Evolutionary conservation across 345 rosid genomes (phyloP).

Genomic region (Populus davidiana): DNA sequence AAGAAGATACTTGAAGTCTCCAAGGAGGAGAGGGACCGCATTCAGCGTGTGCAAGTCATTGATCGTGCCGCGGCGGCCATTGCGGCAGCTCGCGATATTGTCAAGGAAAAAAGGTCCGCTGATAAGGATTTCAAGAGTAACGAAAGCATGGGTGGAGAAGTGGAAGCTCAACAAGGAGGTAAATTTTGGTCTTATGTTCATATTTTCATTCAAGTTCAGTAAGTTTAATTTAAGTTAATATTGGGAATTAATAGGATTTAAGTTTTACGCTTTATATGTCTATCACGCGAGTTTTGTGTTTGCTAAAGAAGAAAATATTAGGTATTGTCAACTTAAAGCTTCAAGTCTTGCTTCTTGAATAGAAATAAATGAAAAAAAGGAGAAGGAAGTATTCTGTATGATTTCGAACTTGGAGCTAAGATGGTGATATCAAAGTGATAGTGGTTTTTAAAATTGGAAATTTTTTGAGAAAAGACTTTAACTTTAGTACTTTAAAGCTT

Average conservation of each 20-base stretch:
- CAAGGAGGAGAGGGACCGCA: slow-evolving; percentile 70
- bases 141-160: neutral
- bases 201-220: neutral
- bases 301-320: too few species aligned
- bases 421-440: too few species aligned
- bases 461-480: too few species aligned
- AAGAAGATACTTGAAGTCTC: slow-evolving; percentile 63
- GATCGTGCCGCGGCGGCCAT: slow-evolving; percentile 87
- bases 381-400: neutral
- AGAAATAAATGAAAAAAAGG: too few species aligned
- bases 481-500: too few species aligned
- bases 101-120: slow-evolving; percentile 36
- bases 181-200: neutral
- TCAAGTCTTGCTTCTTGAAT: too few species aligned
- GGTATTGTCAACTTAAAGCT: too few species aligned
- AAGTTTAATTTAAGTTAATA: neutral
- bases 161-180: slow-evolving; percentile 22
- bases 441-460: too few species aligned
- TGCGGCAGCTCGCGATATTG: slow-evolving; percentile 64
- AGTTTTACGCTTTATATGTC: neutral
- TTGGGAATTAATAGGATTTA: neutral
- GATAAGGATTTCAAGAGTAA: neutral
- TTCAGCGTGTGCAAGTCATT: slow-evolving; percentile 75
- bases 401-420: neutral
- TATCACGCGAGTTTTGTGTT: too few species aligned